Percentiles rank a stretch among this genome's conserved stretches.
These are phyloP conservation scores for Spencermartinsiella ligniputridi DNA, from an alignment of 1,139 yeast genomes.

Conservation along the genomic window DNA sequence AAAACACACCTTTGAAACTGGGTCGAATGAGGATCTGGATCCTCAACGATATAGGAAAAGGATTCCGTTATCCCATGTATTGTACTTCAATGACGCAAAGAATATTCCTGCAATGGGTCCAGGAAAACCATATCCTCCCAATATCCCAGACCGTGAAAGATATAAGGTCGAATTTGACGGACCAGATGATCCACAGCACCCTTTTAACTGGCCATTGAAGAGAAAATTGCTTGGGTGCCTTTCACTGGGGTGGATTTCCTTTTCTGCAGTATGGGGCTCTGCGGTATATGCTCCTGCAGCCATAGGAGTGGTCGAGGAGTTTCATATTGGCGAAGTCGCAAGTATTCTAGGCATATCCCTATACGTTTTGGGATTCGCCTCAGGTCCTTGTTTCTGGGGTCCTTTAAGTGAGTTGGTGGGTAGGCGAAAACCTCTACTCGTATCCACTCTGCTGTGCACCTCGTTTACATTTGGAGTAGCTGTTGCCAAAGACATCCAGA, in stretches of 20 bases:
- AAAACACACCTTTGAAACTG: no score
- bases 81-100: no score
- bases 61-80: no score
- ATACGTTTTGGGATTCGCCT: conserved; percentile 75
- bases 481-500: conserved; percentile 63
- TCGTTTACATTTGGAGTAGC: conserved; percentile 67
- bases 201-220: conserved; percentile 43
- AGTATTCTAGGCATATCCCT: conserved; percentile 56
- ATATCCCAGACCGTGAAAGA: conserved; percentile 41
- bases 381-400: conserved; percentile 68
- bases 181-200: conserved; percentile 47
- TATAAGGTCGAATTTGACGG: conserved; percentile 53
- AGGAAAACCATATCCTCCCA: conserved; percentile 47
- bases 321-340: conserved; percentile 30
- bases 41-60: no score
- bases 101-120: conserved; percentile 41
- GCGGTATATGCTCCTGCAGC: conserved; percentile 40
- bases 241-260: conserved; percentile 35
- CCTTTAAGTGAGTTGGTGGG: conserved; percentile 10
- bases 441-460: conserved; percentile 23
- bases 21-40: no score
- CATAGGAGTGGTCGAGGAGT: conserved; percentile 27
- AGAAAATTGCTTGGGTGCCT: conserved; percentile 33
- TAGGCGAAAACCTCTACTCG: conserved; percentile 1
- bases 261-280: conserved; percentile 41